Percentiles rank a stretch among this genome's conserved stretches.
Evolutionary conservation across 2,329 filamentous ascomycete genomes (phyloP).

Genomic region (Exutisphaerella laricina): DNA sequence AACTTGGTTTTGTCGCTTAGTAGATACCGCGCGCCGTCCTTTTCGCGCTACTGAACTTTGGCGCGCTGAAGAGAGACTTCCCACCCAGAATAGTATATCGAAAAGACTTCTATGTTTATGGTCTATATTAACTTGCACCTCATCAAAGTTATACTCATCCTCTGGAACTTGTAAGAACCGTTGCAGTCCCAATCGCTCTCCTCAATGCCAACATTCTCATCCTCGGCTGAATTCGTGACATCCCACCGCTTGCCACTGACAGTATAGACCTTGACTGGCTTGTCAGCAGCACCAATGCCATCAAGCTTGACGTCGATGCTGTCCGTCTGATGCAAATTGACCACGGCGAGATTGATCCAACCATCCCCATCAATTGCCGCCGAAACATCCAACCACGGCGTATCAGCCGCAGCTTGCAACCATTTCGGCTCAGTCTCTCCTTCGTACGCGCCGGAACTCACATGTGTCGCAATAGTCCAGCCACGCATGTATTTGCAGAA

Average conservation of each 20-base stretch:
- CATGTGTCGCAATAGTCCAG: conserved; percentile 60
- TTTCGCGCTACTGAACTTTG: too few species aligned
- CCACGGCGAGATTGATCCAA: conserved; percentile 61
- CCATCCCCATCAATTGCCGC: conserved; percentile 56
- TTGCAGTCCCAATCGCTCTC: conserved; percentile 60
- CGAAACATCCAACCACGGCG: conserved; percentile 65
- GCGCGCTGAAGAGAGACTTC: too few species aligned
- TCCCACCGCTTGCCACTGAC: conserved; percentile 55
- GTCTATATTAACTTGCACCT: conserved; percentile 42
- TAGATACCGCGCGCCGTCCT: too few species aligned
- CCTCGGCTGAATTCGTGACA: conserved; percentile 57
- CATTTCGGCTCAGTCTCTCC: conserved; percentile 62
- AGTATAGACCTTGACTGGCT: conserved; percentile 53
- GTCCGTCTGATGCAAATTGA: conserved; percentile 61
- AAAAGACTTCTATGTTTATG: too few species aligned
- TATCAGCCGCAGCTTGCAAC: conserved; percentile 60
- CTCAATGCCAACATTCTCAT: conserved; percentile 56
- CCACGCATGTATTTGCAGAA: conserved; percentile 71
- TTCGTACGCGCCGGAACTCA: conserved; percentile 58
- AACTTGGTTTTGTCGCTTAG: too few species aligned
- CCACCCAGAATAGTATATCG: too few species aligned
- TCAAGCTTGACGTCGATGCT: conserved; percentile 56
- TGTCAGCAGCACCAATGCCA: conserved; percentile 43
- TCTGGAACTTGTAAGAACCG: conserved; percentile 60
- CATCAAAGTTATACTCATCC: conserved; percentile 65